Evolutionary conservation across 768 basidiomycete species (phyloP).

Genomic region (Lactarius akahatsu): DNA sequence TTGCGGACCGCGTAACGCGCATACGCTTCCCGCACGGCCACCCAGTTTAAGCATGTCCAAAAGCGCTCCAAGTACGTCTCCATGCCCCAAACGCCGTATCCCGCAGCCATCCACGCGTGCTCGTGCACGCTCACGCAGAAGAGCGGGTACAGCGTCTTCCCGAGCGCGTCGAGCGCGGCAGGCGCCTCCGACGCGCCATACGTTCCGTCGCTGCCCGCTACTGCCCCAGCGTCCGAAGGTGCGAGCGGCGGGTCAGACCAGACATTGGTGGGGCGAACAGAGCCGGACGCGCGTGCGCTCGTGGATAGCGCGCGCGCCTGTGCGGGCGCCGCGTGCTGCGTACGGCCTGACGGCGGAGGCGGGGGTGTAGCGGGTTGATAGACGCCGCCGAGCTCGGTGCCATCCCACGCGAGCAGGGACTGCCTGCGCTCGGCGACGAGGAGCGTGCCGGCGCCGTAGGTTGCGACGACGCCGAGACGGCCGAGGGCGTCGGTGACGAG

Average conservation of each 20-base stretch:
- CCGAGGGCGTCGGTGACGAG: slow-evolving; percentile 69
- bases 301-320: slow-evolving; percentile 23
- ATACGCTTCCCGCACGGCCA: slow-evolving; percentile 45
- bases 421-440: slow-evolving; percentile 49
- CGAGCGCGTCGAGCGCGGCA: slow-evolving; percentile 36
- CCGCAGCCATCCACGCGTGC: slow-evolving; percentile 82
- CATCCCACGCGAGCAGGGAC: slow-evolving; percentile 10
- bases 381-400: slow-evolving; percentile 12
- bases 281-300: neutral
- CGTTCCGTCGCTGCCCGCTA: neutral
- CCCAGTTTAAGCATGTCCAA: slow-evolving; percentile 83
- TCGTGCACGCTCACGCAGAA: slow-evolving; percentile 80
- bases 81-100: slow-evolving; percentile 89
- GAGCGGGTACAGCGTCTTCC: slow-evolving; percentile 65
- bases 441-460: slow-evolving; percentile 86
- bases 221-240: neutral
- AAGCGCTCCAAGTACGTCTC: slow-evolving; percentile 82
- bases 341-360: slow-evolving; percentile 13
- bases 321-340: neutral
- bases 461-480: slow-evolving; percentile 72
- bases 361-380: slow-evolving; percentile 17
- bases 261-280: neutral
- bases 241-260: neutral
- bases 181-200: neutral
- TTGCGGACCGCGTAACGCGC: neutral